Evolutionary conservation across 2,329 filamentous ascomycete species (phyloP).

Genomic region (Colletotrichum gloeosporioides): DNA sequence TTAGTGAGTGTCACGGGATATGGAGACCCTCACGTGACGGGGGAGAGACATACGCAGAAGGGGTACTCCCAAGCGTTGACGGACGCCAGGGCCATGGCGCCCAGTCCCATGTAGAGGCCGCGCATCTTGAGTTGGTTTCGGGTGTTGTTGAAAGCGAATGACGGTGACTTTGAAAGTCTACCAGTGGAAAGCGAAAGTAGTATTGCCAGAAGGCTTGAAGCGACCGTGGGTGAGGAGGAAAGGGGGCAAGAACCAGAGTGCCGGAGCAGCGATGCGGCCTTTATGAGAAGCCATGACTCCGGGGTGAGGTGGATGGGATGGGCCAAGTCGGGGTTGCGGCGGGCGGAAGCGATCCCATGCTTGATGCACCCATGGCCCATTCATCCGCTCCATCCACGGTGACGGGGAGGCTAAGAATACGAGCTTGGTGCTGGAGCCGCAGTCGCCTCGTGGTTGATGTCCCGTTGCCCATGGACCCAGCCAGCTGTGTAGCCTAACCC

Average conservation of each 20-base stretch:
- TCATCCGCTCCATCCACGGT: constrained; percentile 25
- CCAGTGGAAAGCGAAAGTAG: constrained; percentile 39
- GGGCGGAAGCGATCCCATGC: not conserved
- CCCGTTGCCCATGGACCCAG: not conserved
- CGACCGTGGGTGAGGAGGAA: not conserved
- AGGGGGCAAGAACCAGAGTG: not conserved
- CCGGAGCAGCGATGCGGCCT: not conserved
- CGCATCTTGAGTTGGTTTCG: constrained; percentile 34
- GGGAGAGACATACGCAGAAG: constrained; percentile 26
- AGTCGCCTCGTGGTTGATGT: constrained; percentile 2
- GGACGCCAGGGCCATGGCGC: constrained; percentile 34
- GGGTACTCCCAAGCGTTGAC: constrained; percentile 33
- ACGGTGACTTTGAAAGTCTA: not conserved
- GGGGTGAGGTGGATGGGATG: not conserved
- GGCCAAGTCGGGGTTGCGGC: not conserved
- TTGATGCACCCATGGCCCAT: constrained; percentile 13
- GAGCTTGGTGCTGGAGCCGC: not conserved
- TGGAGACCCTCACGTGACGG: not conserved
- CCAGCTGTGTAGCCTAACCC: not conserved
- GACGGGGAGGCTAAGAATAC: not conserved
- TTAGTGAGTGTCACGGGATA: not conserved
- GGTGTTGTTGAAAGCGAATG: constrained; percentile 33
- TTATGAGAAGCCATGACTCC: not conserved
- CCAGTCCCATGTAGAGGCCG: constrained; percentile 30
- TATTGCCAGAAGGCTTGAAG: not conserved